A percentile compares a stretch with the other conserved stretches of the same genome.
phyloP scores from a whole-genome alignment of 2,329 filamentous ascomycete species.

The Clonostachys rosea region DNA sequence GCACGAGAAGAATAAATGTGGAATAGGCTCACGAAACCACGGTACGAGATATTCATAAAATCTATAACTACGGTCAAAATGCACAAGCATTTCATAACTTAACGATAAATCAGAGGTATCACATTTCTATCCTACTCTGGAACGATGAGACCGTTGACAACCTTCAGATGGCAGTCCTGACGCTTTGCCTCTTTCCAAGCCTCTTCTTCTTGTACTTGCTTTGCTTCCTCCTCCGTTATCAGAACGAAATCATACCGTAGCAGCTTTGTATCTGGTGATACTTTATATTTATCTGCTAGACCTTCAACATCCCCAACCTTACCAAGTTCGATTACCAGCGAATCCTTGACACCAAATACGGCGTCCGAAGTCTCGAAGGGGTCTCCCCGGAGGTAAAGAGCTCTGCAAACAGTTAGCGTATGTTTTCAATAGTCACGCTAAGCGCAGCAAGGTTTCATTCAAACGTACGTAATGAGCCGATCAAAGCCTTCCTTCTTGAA shows the following conservation, averaged over 20 bases:
- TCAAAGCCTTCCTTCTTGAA: constrained; percentile 77
- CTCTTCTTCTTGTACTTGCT: neutral
- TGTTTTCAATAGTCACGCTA: neutral
- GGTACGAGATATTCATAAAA: too few species aligned
- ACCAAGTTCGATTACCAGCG: constrained; percentile 60
- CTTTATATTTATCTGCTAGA: constrained; percentile 54
- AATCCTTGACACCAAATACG: constrained; percentile 83
- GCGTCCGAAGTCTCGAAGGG: constrained; percentile 81
- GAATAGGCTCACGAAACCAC: too few species aligned
- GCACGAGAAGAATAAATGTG: too few species aligned
- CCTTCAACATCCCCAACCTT: constrained; percentile 39
- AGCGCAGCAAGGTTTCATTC: neutral
- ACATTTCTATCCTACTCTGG: neutral
- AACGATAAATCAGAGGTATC: too few species aligned
- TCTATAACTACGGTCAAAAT: too few species aligned
- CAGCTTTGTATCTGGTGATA: constrained; percentile 58
- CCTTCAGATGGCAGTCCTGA: neutral
- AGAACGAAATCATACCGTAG: constrained; percentile 75
- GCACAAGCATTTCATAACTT: too few species aligned
- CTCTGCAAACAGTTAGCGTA: constrained; percentile 35
- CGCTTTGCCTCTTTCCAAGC: neutral
- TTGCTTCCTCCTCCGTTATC: constrained; percentile 31
- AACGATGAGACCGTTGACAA: neutral
- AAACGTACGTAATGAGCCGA: constrained; percentile 70
- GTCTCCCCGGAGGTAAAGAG: constrained; percentile 72